phyloP scores from a whole-genome alignment of 2,329 filamentous ascomycete genomes.

The Myriosclerotinia duriaeana region DNA sequence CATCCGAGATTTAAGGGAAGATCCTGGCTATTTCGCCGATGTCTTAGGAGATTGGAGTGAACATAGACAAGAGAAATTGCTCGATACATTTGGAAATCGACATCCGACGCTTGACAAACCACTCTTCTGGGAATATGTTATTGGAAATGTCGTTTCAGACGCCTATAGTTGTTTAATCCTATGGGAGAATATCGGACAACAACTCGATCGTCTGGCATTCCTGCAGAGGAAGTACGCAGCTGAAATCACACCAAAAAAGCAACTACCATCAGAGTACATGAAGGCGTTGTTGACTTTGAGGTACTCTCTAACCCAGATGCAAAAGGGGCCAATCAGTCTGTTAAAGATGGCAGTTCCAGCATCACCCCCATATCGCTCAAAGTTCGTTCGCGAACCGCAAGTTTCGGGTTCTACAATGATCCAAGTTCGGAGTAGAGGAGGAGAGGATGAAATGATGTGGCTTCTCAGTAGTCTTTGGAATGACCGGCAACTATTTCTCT shows the following conservation, averaged over 20 bases:
- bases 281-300: slow-evolving; percentile 45
- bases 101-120: slow-evolving; percentile 30
- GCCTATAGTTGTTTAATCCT: slow-evolving; percentile 34
- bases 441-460: background rate
- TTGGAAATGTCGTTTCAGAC: slow-evolving; percentile 41
- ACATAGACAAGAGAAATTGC: slow-evolving; percentile 48
- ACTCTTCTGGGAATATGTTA: slow-evolving; percentile 45
- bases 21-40: slow-evolving; percentile 3
- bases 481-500: background rate
- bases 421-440: background rate
- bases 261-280: slow-evolving; percentile 45
- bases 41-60: slow-evolving; percentile 38
- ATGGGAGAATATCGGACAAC: slow-evolving; percentile 29
- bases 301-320: slow-evolving; percentile 40
- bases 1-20: slow-evolving; percentile 48
- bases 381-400: background rate
- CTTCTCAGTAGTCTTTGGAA: background rate
- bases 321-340: background rate
- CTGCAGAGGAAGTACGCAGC: slow-evolving; percentile 42
- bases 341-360: background rate
- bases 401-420: background rate
- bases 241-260: slow-evolving; percentile 38
- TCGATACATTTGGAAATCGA: slow-evolving; percentile 42
- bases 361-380: slow-evolving; percentile 1
- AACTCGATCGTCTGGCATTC: slow-evolving; percentile 32